Conservation (phyloP, 257 asterid genomes). For the Galeopsis tetrahit region DNA sequence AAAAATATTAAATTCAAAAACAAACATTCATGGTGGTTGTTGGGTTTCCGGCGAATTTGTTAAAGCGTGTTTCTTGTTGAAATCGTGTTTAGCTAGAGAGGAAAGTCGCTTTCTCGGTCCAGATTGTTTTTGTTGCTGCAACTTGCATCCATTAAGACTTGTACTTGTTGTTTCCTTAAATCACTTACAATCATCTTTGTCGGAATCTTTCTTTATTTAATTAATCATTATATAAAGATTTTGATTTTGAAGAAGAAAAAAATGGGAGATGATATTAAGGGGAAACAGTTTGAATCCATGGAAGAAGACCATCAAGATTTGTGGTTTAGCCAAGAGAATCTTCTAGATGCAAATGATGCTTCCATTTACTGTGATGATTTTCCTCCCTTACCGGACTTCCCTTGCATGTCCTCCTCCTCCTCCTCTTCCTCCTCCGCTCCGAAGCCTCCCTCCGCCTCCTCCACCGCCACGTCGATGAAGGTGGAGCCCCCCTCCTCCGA, state of each 20-base stretch:
- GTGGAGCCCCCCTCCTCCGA: slow-evolving; percentile 49
- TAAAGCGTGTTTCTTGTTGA: no score
- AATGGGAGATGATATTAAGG: background rate
- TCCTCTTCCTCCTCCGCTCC: slow-evolving; percentile 72
- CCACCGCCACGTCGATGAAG: slow-evolving; percentile 42
- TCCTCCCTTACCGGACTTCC: slow-evolving; percentile 74
- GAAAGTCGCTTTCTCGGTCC: slow-evolving; percentile 48
- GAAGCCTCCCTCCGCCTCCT: slow-evolving; percentile 40
- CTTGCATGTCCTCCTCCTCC: slow-evolving; percentile 87
- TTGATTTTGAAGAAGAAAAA: background rate
- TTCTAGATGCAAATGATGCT: slow-evolving; percentile 50
- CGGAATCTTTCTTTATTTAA: background rate
- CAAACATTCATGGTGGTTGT: slow-evolving; percentile 52
- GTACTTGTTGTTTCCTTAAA: slow-evolving; percentile 62
- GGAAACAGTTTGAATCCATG: slow-evolving; percentile 35
- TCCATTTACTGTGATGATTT: slow-evolving; percentile 64
- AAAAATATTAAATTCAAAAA: slow-evolving; percentile 1
- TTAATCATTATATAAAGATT: background rate
- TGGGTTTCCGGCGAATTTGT: slow-evolving; percentile 26
- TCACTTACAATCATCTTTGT: slow-evolving; percentile 43
- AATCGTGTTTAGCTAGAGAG: background rate
- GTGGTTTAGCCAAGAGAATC: slow-evolving; percentile 51
- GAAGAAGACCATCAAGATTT: slow-evolving; percentile 48
- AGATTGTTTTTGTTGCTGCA: slow-evolving; percentile 82
- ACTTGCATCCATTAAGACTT: slow-evolving; percentile 31